Base-by-base conservation (phyloP, 1,139 yeast genomes). In the Saccharomycopsis phalli region DNA sequence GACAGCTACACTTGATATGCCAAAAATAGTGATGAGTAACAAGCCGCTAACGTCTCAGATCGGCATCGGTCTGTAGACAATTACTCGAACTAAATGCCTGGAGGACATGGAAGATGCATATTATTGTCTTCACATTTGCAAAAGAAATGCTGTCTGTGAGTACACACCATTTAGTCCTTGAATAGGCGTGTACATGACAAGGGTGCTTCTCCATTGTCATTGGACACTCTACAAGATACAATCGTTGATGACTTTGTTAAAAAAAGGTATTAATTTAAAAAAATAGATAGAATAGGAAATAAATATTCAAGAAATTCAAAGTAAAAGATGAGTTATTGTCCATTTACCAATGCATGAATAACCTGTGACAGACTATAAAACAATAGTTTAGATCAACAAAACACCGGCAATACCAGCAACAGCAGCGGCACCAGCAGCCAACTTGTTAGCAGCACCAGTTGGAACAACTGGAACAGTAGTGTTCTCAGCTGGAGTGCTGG, bases 401-500 rank as follows among this genome's bases (percentile, higher is more conserved):
- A 41, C 29, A 44, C 47, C 47, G 22, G 47, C 47, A 37, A 41
- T 31, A 44, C 45, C 47, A 30, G 45, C 47, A 35, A 30, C 34
- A 38, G 45, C 47, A 28, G 47, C 47, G 30, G 37, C 40, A 41
- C 39, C 47, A 28, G 45, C 47, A 37, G 39, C 41, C 31, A 44
- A 33, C 21, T 41, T 44, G 47, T 44, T 41, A 26, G 42, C 47
- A 31, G 45, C 47, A 41, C 47, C 47, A 16, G 47, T 40, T 10
- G 33, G 22, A 22, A 40, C 32, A 17, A 29, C 16, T 30, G 40
- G 34, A 7, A 25, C 19, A 25, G 47, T 25, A 20, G 47, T 31
- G 33, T 49, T 20, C 19, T 48, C 35, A 27, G 47, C 37, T 13
- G 48, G 39, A 13, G 52, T 38, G 32, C 57, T 48, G 41, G 53